Percentiles rank a stretch among this genome's conserved stretches.
Evolutionary conservation across 345 rosid genomes (phyloP).

Genomic region (Arabis hirsuta): DNA sequence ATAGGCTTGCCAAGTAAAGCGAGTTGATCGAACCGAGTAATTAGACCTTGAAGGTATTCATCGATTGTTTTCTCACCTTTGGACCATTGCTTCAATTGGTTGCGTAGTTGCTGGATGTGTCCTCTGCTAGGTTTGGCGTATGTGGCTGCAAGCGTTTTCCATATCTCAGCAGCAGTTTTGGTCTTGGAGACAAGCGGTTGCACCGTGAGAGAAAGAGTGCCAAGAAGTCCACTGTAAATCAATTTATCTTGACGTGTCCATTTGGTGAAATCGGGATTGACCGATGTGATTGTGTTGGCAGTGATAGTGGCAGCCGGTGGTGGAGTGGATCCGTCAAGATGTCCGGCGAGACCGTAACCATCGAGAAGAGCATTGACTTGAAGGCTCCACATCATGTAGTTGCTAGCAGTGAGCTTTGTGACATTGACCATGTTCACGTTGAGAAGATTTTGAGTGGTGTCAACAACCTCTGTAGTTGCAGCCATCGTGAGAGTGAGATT

Average conservation of each 20-base stretch:
- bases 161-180: not conserved
- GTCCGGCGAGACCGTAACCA: too few species aligned
- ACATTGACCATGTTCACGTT: not conserved
- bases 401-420: not conserved
- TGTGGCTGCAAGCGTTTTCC: not conserved
- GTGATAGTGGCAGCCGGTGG: not conserved
- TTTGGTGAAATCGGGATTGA: too few species aligned
- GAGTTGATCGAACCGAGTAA: not conserved
- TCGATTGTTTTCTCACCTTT: not conserved
- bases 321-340: too few species aligned
- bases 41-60: not conserved
- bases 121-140: not conserved
- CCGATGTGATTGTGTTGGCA: not conserved
- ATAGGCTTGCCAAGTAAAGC: not conserved
- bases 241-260: too few species aligned
- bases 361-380: not conserved
- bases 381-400: not conserved
- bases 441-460: not conserved
- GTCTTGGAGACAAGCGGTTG: too few species aligned
- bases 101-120: not conserved
- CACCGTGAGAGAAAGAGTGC: too few species aligned
- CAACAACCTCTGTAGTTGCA: too few species aligned
- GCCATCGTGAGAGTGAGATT: too few species aligned
- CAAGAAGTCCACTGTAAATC: too few species aligned
- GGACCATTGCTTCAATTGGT: not conserved